Evolutionary conservation across 2,329 filamentous ascomycete genomes (phyloP), one percentile per base, ranked within the genome.

Genomic region (Fusarium multiceps): DNA sequence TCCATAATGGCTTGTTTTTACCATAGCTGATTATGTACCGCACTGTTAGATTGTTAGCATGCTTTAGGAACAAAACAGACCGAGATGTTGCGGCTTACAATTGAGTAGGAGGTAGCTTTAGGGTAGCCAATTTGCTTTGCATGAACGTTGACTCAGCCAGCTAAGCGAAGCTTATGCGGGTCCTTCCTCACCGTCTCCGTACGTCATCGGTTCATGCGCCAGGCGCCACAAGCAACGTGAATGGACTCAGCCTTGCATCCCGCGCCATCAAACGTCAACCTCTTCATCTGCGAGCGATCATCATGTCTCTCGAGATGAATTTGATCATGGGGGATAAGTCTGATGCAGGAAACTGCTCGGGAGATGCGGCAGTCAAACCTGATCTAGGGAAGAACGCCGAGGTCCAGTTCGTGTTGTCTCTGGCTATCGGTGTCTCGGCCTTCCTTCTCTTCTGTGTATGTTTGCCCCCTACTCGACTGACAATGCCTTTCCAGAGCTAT

Each of bases 361-460:
- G 27, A 2, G 7, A 62, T 43, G 64, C 76, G 9, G 72, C 41
- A 25, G 62, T 78, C 54, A 63, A 28, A 20, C 79, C 75, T 27
- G 68, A 77, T 30, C 67, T 48, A 20, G 48, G 71, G 27, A 87
- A 83, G 72, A 80, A 88, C 78, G 79, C 86, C 42, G 79, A 82
- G 65, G 87, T 90, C 57, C 93, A 97, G 81, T 86, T 94, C 54
- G 86, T 89, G 63, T 84, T 97, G 73, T 95, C 93, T 10, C 78
- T 92, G 43, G 81, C 86, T 7, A 83, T 97, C 37, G 93, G 93
- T 32, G 69, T 91, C 45, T 84, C 86, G 8, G 92, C 92, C 32
- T 93, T 96, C 75, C 66, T 94, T 32, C 84, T 88, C 21, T 97
- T 97, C 73, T 96, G 93, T 77, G 89, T 93, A 82, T 73, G 88